Evolutionary conservation across 1,139 yeast species (phyloP).

Genomic region (Magnusiomyces starmeri): DNA sequence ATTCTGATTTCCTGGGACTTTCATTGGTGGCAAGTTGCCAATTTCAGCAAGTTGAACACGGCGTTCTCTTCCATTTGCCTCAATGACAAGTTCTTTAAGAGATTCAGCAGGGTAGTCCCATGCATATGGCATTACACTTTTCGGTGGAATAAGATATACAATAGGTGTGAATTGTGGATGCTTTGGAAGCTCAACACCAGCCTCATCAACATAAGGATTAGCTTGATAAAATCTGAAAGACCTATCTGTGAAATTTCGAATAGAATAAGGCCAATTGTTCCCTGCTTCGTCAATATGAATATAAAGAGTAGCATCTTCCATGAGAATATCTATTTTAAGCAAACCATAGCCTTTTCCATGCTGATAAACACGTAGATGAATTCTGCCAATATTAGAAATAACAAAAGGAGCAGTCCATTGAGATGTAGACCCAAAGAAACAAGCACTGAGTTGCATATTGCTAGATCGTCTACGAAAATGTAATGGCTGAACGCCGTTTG

Average conservation of each 20-base stretch:
- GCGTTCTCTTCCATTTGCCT: slow-evolving; percentile 65
- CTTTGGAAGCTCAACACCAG: slow-evolving; percentile 45
- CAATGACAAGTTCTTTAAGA: slow-evolving; percentile 68
- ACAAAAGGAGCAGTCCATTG: slow-evolving; percentile 87
- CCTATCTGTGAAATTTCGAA: slow-evolving; percentile 77
- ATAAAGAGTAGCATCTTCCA: slow-evolving; percentile 78
- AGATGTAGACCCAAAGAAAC: slow-evolving; percentile 45
- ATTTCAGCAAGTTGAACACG: slow-evolving; percentile 83
- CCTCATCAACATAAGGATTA: slow-evolving; percentile 69
- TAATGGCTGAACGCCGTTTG: slow-evolving; percentile 53
- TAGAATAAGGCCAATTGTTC: slow-evolving; percentile 85
- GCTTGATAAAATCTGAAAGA: slow-evolving; percentile 83
- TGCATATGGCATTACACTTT: slow-evolving; percentile 95
- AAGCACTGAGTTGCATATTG: slow-evolving; percentile 49
- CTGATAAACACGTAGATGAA: slow-evolving; percentile 61
- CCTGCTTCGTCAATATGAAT: slow-evolving; percentile 67
- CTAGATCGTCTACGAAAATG: slow-evolving; percentile 48
- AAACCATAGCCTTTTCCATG: slow-evolving; percentile 60
- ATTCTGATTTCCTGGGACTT: slow-evolving; percentile 37
- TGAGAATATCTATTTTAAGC: slow-evolving; percentile 60
- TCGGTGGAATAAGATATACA: slow-evolving; percentile 73
- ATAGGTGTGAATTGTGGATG: slow-evolving; percentile 39
- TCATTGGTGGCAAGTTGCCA: slow-evolving; percentile 84
- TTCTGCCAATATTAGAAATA: slow-evolving; percentile 76
- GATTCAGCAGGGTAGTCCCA: slow-evolving; percentile 95